Base-by-base conservation (phyloP, 352 stramenopile species). In the Halophytophthora polymorphica region DNA sequence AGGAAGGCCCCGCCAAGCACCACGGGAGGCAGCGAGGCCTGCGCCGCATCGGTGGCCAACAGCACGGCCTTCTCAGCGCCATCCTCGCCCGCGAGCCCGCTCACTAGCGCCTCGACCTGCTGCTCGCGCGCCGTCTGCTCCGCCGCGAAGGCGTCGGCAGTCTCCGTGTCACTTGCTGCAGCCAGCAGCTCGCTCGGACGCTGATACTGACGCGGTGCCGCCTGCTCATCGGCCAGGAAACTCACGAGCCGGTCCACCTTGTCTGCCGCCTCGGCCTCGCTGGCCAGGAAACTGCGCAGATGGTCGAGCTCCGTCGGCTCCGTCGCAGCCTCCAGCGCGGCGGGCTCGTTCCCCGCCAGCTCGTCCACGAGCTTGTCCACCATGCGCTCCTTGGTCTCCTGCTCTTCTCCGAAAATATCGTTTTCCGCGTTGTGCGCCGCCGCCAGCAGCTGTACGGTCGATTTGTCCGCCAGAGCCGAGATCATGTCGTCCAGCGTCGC, bases 1-100 rank as follows among this genome's bases (percentile, higher is more conserved):
- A 58, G 35, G 13, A n/a, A 42, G 6, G 39, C 48, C 0, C 56
- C 49, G 28, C 58, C 31, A n/a, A n/a, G n/a, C 6, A 53, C 31
- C 8, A 64, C 22, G 36, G 49, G 42, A 3, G 38, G 42, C 18
- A 45, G 2, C 6, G 29, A 17, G 1, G 39, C 41, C n/a, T 40
- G 44, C n/a, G 14, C n/a, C 21, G 56, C 37, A 11, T 15, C 28
- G 8, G 17, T 31, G 25, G 35, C 46, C 21, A 46, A 14, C 10
- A 46, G n/a, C 25, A 39, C 19, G n/a, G 23, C 8, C 17, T 14
- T 55, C 0, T 34, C 2, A 2, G 7, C 21, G 12, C 18, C 12
- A 1, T 19, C 11, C 33, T 29, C 28, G 14, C 15, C 10, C 11
- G 21, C 15, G 13, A 44, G 45, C 10, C 4, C 14, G 45, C 34